A percentile compares a stretch with the other conserved stretches of the same genome.
phyloP scores from a whole-genome alignment of 208 protist species.

The Acanthamoeba royreba region DNA sequence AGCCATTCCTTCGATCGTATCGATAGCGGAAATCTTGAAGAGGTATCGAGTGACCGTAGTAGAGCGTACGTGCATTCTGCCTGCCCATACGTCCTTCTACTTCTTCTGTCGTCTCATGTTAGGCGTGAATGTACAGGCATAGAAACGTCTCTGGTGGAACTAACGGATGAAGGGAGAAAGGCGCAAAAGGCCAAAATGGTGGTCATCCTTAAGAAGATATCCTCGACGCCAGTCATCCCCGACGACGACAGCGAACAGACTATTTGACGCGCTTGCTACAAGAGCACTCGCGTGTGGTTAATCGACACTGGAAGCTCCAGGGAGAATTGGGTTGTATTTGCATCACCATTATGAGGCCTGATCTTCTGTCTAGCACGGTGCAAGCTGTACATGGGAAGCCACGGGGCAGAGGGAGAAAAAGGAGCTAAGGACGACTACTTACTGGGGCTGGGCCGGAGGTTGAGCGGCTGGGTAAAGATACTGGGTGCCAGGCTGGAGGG shows the following conservation, averaged over 20 bases:
- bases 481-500: background rate
- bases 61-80: background rate
- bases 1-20: slow-evolving; percentile 21
- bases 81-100: background rate
- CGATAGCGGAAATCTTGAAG: slow-evolving; percentile 26
- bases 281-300: no score
- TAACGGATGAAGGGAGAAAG: background rate
- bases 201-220: background rate
- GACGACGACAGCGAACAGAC: background rate
- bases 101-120: no score
- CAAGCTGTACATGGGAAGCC: no score
- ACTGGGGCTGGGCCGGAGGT: background rate
- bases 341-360: no score
- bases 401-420: background rate
- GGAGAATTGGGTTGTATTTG: no score
- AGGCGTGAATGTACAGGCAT: no score
- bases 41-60: background rate
- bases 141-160: background rate
- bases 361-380: no score
- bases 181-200: background rate
- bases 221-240: background rate
- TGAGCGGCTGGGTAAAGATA: background rate
- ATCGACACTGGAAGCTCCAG: no score
- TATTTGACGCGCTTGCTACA: background rate
- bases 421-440: no score